These are phyloP conservation scores for Paramecium primaurelia DNA, from an alignment of 73 alveolate genomes.

Conservation along the genomic window DNA sequence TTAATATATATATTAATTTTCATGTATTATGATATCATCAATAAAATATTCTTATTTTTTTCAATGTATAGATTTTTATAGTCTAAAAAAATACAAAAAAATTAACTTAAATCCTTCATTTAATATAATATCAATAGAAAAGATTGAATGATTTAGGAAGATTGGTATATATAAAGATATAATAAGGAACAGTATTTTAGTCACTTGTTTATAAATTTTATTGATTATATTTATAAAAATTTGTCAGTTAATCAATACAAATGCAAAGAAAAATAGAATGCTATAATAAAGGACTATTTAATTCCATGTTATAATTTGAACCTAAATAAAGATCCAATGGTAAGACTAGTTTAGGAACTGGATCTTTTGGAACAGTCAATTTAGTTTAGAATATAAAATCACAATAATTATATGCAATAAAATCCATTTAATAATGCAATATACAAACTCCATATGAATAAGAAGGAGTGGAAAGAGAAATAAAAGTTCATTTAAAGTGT, in stretches of 20 bases:
- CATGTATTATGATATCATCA: neutral
- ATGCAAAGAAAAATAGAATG: slow-evolving; percentile 40
- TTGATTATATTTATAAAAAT: slow-evolving; percentile 20
- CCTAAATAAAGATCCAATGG: slow-evolving; percentile 20
- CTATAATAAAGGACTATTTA: slow-evolving; percentile 11
- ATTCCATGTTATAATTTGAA: slow-evolving; percentile 41
- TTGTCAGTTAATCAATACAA: slow-evolving; percentile 42
- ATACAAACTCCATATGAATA: slow-evolving; percentile 48
- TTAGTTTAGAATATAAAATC: neutral
- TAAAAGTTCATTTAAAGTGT: slow-evolving; percentile 39
- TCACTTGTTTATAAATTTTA: neutral
- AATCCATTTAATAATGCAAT: slow-evolving; percentile 22
- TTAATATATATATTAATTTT: neutral
- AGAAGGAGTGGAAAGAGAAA: slow-evolving; percentile 60
- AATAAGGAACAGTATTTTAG: neutral
- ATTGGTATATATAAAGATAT: neutral
- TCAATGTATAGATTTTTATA: too few species aligned
- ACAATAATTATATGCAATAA: neutral
- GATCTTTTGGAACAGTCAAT: slow-evolving; percentile 26
- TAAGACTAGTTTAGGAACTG: slow-evolving; percentile 32
- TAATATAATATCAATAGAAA: too few species aligned
- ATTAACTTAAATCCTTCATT: too few species aligned
- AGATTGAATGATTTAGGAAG: neutral
- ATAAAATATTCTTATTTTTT: too few species aligned
- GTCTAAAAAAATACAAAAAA: neutral